phyloP scores from a whole-genome alignment of 1,139 yeast genomes.

The Suhomyces taliae region DNA sequence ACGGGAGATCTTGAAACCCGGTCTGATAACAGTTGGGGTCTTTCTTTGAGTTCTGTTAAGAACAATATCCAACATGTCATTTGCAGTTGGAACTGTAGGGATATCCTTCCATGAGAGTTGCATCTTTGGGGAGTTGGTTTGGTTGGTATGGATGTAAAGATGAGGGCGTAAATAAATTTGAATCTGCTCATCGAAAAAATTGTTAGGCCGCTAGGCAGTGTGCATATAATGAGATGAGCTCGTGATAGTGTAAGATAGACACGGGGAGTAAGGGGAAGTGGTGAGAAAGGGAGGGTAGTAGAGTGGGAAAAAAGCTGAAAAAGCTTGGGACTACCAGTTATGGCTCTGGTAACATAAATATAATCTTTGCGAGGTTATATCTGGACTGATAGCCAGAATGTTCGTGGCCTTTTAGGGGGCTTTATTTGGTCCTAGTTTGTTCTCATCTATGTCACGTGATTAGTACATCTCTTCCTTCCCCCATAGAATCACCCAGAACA shows the following conservation, averaged over 20 bases:
- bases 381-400: no score
- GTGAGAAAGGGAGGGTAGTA: no score
- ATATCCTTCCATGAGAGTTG: conserved; percentile 98
- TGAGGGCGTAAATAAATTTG: background rate
- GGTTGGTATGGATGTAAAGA: background rate
- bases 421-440: no score
- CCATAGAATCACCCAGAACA: no score
- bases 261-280: no score
- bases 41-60: conserved; percentile 97
- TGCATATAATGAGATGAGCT: conserved; percentile 3
- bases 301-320: no score
- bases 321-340: no score
- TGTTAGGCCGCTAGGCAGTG: background rate
- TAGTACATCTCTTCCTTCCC: no score
- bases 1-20: conserved; percentile 95
- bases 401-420: no score
- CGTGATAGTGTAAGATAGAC: background rate
- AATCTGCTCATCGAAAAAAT: background rate
- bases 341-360: no score
- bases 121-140: conserved; percentile 46
- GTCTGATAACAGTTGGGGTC: conserved; percentile 96
- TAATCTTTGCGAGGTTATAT: no score
- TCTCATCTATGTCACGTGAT: no score
- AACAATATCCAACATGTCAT: conserved; percentile 93
- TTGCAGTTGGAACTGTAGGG: conserved; percentile 88